These are phyloP conservation scores for Cytospora chrysosperma DNA, from an alignment of 2,329 filamentous ascomycete species.

Conservation along the genomic window DNA sequence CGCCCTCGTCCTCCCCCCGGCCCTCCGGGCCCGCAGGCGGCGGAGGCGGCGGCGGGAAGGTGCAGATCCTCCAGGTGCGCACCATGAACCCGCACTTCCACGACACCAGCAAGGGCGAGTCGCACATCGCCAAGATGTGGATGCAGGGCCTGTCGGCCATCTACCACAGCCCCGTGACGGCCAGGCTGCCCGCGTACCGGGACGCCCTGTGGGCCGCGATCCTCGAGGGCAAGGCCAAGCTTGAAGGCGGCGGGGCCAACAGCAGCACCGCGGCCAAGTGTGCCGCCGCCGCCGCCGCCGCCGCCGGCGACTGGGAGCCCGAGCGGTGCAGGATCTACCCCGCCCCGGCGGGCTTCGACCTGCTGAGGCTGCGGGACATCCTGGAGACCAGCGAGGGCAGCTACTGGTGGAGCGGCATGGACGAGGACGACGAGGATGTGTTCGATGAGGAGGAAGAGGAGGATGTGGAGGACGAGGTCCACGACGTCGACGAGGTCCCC, in stretches of 20 bases:
- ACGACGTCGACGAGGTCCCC: background rate
- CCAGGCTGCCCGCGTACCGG: conserved; percentile 2
- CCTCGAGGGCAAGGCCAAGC: background rate
- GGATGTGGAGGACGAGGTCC: background rate
- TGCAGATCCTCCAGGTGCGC: conserved; percentile 33
- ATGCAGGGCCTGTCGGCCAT: conserved; percentile 32
- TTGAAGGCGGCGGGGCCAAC: background rate
- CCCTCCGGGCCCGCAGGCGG: too few species aligned
- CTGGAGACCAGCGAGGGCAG: conserved; percentile 5
- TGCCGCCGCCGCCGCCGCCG: background rate
- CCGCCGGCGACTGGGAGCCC: background rate
- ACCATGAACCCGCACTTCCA: conserved; percentile 36
- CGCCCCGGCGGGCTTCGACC: background rate
- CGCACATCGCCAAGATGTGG: conserved; percentile 34
- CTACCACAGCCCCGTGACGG: conserved; percentile 29
- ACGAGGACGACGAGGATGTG: background rate
- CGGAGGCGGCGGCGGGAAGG: background rate
- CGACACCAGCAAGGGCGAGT: conserved; percentile 30
- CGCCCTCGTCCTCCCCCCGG: background rate
- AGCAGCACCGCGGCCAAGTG: background rate
- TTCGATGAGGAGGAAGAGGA: background rate
- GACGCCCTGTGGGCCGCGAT: conserved; percentile 2
- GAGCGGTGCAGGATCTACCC: conserved; percentile 19
- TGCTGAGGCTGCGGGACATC: conserved; percentile 5
- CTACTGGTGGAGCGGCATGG: conserved; percentile 15